These are phyloP conservation scores for Chaetoceros tenuissimus DNA, from an alignment of 108 stramenopile genomes.

Conservation along the genomic window DNA sequence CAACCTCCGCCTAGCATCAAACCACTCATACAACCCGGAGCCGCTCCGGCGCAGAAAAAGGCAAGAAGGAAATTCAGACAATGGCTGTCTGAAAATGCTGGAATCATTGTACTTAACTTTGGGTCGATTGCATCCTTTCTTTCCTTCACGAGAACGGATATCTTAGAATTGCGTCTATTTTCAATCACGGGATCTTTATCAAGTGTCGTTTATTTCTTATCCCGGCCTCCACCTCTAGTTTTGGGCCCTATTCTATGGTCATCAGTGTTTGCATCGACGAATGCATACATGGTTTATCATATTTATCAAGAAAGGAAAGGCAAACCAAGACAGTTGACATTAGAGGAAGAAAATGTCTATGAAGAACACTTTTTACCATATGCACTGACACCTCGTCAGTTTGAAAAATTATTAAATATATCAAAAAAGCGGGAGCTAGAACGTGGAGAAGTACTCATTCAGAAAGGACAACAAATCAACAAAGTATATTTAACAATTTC, in stretches of 20 bases:
- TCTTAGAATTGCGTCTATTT: constrained; percentile 68
- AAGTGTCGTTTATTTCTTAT: constrained; percentile 35
- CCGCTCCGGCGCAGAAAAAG: not conserved
- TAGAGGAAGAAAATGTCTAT: constrained; percentile 46
- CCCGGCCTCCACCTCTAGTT: constrained; percentile 15
- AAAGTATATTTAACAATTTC: constrained; percentile 56
- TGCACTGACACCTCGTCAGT: constrained; percentile 80
- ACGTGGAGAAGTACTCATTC: constrained; percentile 34
- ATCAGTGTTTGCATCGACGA: constrained; percentile 50
- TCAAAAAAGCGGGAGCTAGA: constrained; percentile 22
- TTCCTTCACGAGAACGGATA: constrained; percentile 68
- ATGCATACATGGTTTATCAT: constrained; percentile 45
- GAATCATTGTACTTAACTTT: constrained; percentile 57
- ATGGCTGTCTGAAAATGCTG: constrained; percentile 46
- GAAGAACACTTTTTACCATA: constrained; percentile 65
- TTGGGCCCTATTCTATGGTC: constrained; percentile 48
- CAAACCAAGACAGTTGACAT: constrained; percentile 30
- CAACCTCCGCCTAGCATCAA: not conserved
- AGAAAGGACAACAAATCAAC: constrained; percentile 34
- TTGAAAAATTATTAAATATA: constrained; percentile 35
- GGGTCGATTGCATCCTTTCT: constrained; percentile 56
- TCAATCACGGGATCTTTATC: constrained; percentile 41
- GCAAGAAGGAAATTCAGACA: constrained; percentile 1
- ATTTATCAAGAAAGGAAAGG: constrained; percentile 60
- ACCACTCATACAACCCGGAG: not conserved